A percentile compares a stretch with the other conserved stretches of the same genome.
Evolutionary conservation across 2,329 filamentous ascomycete species (phyloP).

Genomic region (Juglanconis sp.): DNA sequence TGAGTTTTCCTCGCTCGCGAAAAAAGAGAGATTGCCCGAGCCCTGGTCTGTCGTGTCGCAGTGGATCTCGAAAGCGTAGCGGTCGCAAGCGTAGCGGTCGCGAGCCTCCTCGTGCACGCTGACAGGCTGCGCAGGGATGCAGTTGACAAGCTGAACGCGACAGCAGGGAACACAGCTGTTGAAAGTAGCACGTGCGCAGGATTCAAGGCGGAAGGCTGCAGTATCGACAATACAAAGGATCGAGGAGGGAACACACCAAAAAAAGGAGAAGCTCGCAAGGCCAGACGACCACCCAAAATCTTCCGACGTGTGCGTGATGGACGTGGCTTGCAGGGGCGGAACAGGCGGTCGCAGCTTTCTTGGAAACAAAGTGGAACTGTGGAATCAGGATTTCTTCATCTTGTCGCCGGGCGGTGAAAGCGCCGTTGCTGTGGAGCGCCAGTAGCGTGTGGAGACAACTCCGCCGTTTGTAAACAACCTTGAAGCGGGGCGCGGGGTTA

Average conservation of each 20-base stretch:
- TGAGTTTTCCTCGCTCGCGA: neutral
- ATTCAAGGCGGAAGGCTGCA: too few relatives aligned
- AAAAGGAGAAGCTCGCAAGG: neutral
- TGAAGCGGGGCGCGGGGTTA: neutral
- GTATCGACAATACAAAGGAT: too few relatives aligned
- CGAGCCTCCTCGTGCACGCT: neutral
- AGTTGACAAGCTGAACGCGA: too few relatives aligned
- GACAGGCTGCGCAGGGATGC: neutral
- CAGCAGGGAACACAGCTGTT: neutral
- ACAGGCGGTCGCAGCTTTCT: neutral
- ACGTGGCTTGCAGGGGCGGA: constrained; percentile 1
- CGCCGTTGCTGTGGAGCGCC: neutral
- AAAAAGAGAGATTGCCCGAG: neutral
- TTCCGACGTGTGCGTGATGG: neutral
- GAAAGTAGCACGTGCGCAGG: neutral
- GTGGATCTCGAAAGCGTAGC: neutral
- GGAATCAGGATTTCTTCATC: neutral
- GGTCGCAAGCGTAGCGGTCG: neutral
- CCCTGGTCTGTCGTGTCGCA: neutral
- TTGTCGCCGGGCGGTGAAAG: neutral
- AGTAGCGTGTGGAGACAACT: neutral
- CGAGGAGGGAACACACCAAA: neutral
- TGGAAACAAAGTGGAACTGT: neutral
- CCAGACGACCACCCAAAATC: neutral
- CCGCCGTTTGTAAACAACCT: neutral